Evolutionary conservation across 371 early-diverging fungal species (phyloP), one percentile per base, ranked within the genome.

Genomic region (Apophysomyces trapeziformis): DNA sequence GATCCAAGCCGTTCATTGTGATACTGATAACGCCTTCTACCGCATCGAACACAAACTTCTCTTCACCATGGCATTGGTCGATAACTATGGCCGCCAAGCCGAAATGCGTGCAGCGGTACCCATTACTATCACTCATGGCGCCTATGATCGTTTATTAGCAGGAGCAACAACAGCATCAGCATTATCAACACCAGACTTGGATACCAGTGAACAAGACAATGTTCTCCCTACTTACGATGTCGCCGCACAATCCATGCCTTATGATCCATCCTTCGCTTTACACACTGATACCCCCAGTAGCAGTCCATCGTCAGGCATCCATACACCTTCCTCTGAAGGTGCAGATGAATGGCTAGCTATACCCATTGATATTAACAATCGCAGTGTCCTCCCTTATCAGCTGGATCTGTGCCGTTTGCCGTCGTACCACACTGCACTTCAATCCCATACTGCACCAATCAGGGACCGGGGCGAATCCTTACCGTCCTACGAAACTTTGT

Each of bases 71-170:
- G 71, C 73, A 1, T 50, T 80, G 32, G 68, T 75, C 35, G 68
- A 76, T 16, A n/a, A 18, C 12, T 57, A 68, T 16, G 75, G 74
- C 3, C 56, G 66, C 4, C 21, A 72, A 5, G 66, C 69, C 2
- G 82, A 82, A 57, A 57, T 78, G 8, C 70, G 82, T 12, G 72
- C 72, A 1, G 60, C 77, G 1, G 59, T 82, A 38, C 79, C 82
- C 0, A 60, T 82, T 35, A 64, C 67, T 2, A 69, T 81, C n/a
- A 50, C n/a, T 9, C 54, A 50, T 50, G 54, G 54, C 54, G 21
- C 21, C 9, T 50, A 50, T 4, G 54, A 50, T 50, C 54, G 54
- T 7, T 18, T 21, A 21, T 9, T 50, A 21, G 21, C 54, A 5
- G 21, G 21, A 21, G 47, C 66, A 16, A 26, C 32, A 26, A 26